Base-by-base conservation (phyloP, 2,329 filamentous ascomycete species). In the Lasiodiplodia hormozganensis region DNA sequence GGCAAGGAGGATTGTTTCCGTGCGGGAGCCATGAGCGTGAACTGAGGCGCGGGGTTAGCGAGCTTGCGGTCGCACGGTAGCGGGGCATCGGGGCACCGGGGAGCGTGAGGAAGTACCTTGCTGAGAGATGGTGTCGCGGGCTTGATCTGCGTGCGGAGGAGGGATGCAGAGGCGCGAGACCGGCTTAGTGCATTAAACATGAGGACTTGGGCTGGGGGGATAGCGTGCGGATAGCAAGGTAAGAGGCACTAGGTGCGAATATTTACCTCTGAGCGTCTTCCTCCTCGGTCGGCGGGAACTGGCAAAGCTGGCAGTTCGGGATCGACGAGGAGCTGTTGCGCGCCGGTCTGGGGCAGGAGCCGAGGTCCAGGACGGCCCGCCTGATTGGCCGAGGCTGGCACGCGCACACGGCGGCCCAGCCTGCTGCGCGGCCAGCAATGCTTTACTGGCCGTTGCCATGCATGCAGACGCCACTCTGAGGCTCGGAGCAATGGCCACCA, bases 1-100 rank as follows among this genome's bases (percentile, higher is more conserved):
- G 83, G 83, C 75, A 85, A 76, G 71, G 76, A 77, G 67, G 82
- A 83, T 74, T 81, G 82, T 68, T 81, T 74, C 68, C 77, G 71
- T 18, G 69, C 69, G 69, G 78, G 76, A 56, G 78, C 74, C 78
- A 80, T 80, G 71, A 76, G 70, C 56, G 74, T 38, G 70, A 78
- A 74, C 78, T 80, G 52, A 25, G 12, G 36, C 16, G 23, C 34
- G 54, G 65, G 53, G 52, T 62, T 34, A 67, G 54, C 43, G 28
- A 43, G 43, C 21, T 51, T 47, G 51, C 11, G 23, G 66, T 62
- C 49, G 31, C 66, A 68, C 66, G 25, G 36, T 28, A 58, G 43
- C 40, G 38, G 54, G 53, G 34, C 28, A 16, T 12, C 18, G 14
- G 23, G 21, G 34, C 28, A 16, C 18, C 18, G 14, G 23, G 21